Evolutionary conservation across 2,329 filamentous ascomycete genomes (phyloP).

Genomic region (Colletotrichum sp.): DNA sequence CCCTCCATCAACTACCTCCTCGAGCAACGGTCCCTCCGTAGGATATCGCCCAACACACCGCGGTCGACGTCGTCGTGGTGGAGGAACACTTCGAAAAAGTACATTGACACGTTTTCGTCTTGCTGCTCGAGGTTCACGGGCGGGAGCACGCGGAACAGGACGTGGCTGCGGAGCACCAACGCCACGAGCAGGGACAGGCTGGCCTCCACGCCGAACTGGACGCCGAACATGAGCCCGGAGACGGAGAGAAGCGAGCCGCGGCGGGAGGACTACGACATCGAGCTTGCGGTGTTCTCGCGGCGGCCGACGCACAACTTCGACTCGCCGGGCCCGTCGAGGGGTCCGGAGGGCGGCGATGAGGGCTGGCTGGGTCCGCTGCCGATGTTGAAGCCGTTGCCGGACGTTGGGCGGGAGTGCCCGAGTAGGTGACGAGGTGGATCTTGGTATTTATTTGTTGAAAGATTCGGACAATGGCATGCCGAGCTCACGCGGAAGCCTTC

Average conservation of each 20-base stretch:
- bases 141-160: background rate
- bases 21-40: background rate
- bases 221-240: background rate
- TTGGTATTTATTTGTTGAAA: no score
- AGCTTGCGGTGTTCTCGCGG: background rate
- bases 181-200: background rate
- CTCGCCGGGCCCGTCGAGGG: background rate
- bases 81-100: background rate
- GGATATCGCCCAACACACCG: background rate
- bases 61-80: background rate
- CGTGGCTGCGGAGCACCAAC: background rate
- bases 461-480: background rate
- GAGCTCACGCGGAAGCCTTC: background rate
- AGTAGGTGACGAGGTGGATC: background rate
- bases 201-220: background rate
- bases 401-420: background rate
- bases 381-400: background rate
- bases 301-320: background rate
- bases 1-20: constrained; percentile 23
- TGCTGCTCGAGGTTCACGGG: background rate
- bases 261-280: constrained; percentile 2
- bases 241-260: background rate
- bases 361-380: background rate
- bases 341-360: background rate
- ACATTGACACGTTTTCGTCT: background rate